Evolutionary conservation across 495 filamentous ascomycete genomes (phyloP).

Genomic region (Penicillium nucicola): DNA sequence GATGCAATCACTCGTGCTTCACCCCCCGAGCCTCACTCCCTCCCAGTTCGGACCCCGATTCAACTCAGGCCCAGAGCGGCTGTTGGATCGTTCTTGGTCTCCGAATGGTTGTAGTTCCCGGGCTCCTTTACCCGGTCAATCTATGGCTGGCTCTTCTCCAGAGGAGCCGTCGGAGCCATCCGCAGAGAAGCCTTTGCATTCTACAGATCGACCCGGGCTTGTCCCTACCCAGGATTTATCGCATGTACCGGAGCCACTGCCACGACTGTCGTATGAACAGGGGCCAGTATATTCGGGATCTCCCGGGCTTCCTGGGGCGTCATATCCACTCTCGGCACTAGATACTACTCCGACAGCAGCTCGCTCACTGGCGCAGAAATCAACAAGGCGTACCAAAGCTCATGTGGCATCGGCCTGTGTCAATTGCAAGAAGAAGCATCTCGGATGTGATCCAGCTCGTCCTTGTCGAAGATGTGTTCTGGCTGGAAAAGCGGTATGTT

Average conservation of each 20-base stretch:
- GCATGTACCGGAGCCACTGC: conserved; percentile 21
- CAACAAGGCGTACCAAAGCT: conserved; percentile 83
- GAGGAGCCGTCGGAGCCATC: conserved; percentile 59
- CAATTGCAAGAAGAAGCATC: conserved; percentile 95
- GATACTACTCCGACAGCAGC: conserved; percentile 20
- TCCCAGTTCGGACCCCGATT: conserved; percentile 42
- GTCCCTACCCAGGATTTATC: background rate
- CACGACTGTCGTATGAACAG: conserved; percentile 22
- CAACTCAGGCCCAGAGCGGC: conserved; percentile 58
- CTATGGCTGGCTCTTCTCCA: conserved; percentile 80
- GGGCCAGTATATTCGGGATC: conserved; percentile 24
- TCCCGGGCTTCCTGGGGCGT: conserved; percentile 21
- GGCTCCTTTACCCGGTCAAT: conserved; percentile 69
- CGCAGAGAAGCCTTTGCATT: conserved; percentile 47
- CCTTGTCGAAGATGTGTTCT: conserved; percentile 62
- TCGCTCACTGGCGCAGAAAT: conserved; percentile 49
- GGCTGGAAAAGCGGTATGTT: conserved; percentile 62
- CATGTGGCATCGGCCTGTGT: conserved; percentile 97
- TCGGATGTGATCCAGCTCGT: conserved; percentile 69
- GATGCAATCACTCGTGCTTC: conserved; percentile 51
- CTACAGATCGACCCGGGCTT: conserved; percentile 33
- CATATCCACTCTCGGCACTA: conserved; percentile 28
- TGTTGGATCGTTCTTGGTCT: conserved; percentile 67
- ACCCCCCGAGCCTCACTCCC: conserved; percentile 41
- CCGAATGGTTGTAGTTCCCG: conserved; percentile 63